Conservation (phyloP, 768 basidiomycete genomes). For the Hericium erinaceus region DNA sequence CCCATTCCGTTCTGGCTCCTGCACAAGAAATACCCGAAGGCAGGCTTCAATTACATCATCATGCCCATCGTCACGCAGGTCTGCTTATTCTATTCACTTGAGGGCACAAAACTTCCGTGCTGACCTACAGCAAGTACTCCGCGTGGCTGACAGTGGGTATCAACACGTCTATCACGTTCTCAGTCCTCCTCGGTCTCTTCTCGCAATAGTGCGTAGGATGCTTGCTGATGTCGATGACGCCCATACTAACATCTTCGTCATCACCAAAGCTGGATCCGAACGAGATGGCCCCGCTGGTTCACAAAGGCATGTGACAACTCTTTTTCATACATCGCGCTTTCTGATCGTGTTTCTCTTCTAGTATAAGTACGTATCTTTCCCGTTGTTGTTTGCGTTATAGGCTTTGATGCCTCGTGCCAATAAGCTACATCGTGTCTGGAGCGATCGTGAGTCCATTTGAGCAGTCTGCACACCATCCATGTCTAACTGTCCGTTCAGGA, state of each 20-base stretch:
- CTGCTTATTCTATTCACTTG: conserved; percentile 1
- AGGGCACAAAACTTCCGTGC: neutral
- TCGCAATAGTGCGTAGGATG: conserved; percentile 9
- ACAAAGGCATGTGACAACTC: conserved; percentile 16
- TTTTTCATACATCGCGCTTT: neutral
- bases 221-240: neutral
- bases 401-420: neutral
- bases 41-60: conserved; percentile 18
- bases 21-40: conserved; percentile 22
- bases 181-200: conserved; percentile 12
- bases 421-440: conserved; percentile 25
- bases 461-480: neutral
- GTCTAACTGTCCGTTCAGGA: conserved; percentile 9
- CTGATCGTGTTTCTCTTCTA: too few species aligned
- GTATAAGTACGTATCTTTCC: too few species aligned
- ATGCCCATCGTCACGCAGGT: conserved; percentile 18
- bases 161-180: conserved; percentile 21
- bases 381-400: too few species aligned
- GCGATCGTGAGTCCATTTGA: conserved; percentile 15
- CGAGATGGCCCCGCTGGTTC: conserved; percentile 22
- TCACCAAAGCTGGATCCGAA: conserved; percentile 15
- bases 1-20: conserved; percentile 27
- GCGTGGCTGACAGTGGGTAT: conserved; percentile 23
- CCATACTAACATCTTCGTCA: neutral
- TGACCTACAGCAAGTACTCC: conserved; percentile 12